Conservation (phyloP, 1,284 basidiomycete genomes). For the Melampsora americana region DNA sequence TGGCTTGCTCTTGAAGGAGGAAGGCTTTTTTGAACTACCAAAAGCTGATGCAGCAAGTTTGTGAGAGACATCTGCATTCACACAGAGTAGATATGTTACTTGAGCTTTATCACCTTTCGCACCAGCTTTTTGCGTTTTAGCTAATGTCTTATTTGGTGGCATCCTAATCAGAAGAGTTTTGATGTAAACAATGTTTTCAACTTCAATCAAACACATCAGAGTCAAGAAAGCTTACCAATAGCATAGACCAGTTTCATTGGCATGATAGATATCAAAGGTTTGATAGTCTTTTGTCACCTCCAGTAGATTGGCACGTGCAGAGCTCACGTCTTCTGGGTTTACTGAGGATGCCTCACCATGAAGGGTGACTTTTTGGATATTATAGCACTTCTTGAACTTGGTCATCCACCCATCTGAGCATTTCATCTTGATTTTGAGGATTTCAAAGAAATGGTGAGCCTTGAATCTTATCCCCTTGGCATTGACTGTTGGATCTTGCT, state of each 20-base stretch:
- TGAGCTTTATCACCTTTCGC: neutral
- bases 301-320: neutral
- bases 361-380: neutral
- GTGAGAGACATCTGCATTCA: neutral
- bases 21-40: neutral
- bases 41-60: neutral
- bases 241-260: neutral
- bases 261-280: neutral
- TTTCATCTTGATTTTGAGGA: neutral
- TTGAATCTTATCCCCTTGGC: neutral
- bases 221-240: neutral
- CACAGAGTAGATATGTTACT: neutral
- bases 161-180: neutral
- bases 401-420: neutral
- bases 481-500: neutral
- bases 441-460: neutral
- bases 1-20: neutral
- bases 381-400: neutral
- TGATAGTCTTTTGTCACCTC: neutral
- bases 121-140: neutral
- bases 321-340: neutral
- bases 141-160: neutral
- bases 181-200: too few relatives aligned
- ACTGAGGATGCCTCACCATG: neutral
- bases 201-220: neutral